phyloP scores from a whole-genome alignment of 2,329 filamentous ascomycete species.

The Phialocephala sp. region DNA sequence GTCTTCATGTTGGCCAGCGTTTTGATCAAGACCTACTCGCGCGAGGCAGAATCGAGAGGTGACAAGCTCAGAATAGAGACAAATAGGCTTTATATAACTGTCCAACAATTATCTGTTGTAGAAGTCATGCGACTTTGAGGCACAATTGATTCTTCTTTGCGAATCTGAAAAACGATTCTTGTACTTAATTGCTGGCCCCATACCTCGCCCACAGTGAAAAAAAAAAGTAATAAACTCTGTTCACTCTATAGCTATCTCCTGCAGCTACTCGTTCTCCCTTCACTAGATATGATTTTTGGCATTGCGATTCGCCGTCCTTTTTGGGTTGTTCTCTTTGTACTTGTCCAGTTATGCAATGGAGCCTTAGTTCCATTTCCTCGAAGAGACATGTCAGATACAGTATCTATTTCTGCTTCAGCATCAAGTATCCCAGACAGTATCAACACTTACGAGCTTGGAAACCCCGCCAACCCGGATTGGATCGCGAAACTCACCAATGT shows the following conservation, averaged over 20 bases:
- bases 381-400: neutral
- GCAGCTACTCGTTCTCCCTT: neutral
- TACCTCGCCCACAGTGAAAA: no score
- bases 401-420: neutral
- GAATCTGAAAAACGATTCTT: neutral
- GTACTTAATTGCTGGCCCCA: neutral
- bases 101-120: neutral
- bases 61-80: neutral
- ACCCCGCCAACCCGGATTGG: neutral
- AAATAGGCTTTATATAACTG: neutral
- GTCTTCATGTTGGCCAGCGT: neutral
- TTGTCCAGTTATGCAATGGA: neutral
- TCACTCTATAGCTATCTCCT: neutral
- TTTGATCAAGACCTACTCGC: neutral
- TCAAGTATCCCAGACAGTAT: neutral
- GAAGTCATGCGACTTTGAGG: neutral
- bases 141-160: neutral
- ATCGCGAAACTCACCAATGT: conserved; percentile 1
- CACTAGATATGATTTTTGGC: neutral
- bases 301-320: neutral
- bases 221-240: no score
- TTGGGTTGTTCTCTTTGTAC: neutral
- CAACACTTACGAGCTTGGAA: conserved; percentile 5
- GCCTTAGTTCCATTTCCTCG: neutral
- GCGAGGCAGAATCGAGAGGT: neutral